These are phyloP conservation scores for Carex scoparia DNA, from an alignment of 176 grass and related monocot genomes.

Conservation along the genomic window DNA sequence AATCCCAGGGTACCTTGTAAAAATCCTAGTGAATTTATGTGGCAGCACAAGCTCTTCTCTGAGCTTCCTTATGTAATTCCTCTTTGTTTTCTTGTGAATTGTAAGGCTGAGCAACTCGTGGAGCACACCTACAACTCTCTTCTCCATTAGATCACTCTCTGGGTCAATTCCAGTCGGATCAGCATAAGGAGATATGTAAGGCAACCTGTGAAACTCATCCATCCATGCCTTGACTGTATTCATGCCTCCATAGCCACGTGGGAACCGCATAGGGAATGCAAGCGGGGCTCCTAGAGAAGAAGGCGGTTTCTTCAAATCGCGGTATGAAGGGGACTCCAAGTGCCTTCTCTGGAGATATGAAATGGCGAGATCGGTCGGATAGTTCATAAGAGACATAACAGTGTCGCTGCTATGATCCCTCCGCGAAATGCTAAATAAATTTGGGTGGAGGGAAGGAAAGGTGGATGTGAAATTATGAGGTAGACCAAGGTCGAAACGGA, in stretches of 20 bases:
- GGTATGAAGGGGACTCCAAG: conserved; percentile 49
- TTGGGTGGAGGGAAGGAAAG: conserved; percentile 44
- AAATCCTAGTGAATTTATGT: conserved; percentile 80
- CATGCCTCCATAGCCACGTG: conserved; percentile 81
- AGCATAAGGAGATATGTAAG: conserved; percentile 88
- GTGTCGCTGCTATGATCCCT: conserved; percentile 26
- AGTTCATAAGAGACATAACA: conserved; percentile 33
- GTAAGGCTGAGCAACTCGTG: conserved; percentile 80
- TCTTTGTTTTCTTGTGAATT: conserved; percentile 87
- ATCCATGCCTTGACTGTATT: conserved; percentile 95
- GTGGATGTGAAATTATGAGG: conserved; percentile 58
- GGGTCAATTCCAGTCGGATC: conserved; percentile 72
- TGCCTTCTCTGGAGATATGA: conserved; percentile 65
- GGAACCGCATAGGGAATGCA: conserved; percentile 85
- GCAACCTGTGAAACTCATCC: conserved; percentile 83
- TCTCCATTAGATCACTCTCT: conserved; percentile 91
- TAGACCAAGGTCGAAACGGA: conserved; percentile 85
- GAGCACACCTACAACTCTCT: conserved; percentile 72
- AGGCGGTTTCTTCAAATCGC: conserved; percentile 47
- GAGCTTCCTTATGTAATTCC: conserved; percentile 67
- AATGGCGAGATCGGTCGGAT: conserved; percentile 39
- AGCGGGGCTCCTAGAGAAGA: conserved; percentile 57
- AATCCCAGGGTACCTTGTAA: conserved; percentile 76
- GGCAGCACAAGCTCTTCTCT: conserved; percentile 77
- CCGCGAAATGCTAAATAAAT: conserved; percentile 50